These are phyloP conservation scores for Epithele typhae DNA, from an alignment of 768 basidiomycete genomes.

Conservation along the genomic window DNA sequence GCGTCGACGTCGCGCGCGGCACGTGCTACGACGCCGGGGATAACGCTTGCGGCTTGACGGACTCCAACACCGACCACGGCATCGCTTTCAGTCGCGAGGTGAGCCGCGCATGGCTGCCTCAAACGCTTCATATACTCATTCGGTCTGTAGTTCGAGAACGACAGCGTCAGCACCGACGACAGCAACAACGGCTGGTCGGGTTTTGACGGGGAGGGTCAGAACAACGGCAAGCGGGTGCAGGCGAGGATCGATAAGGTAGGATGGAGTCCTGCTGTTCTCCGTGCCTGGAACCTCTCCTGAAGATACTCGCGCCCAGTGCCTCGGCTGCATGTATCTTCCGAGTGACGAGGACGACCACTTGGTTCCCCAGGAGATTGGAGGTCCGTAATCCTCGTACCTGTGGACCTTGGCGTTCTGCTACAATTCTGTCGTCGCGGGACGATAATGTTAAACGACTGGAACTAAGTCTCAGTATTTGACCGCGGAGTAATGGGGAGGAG, in stretches of 20 bases:
- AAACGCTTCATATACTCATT: neutral
- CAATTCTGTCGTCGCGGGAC: too few relatives aligned
- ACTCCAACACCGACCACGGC: slow-evolving; percentile 24
- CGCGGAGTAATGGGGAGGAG: too few relatives aligned
- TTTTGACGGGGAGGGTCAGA: slow-evolving; percentile 56
- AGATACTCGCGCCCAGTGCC: slow-evolving; percentile 40
- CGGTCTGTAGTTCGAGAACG: slow-evolving; percentile 51
- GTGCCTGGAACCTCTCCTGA: too few relatives aligned
- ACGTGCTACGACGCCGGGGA: slow-evolving; percentile 21
- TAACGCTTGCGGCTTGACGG: slow-evolving; percentile 18
- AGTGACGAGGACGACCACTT: slow-evolving; percentile 65
- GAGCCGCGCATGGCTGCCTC: slow-evolving; percentile 4
- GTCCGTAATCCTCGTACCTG: slow-evolving; percentile 6
- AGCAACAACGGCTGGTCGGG: slow-evolving; percentile 66
- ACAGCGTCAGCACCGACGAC: too few relatives aligned
- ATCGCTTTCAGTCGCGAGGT: slow-evolving; percentile 41
- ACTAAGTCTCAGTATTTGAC: too few relatives aligned
- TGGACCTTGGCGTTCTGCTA: too few relatives aligned
- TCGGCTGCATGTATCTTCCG: slow-evolving; percentile 63
- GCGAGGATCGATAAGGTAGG: slow-evolving; percentile 66
- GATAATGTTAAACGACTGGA: too few relatives aligned
- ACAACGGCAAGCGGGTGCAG: slow-evolving; percentile 48
- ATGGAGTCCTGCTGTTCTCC: too few relatives aligned
- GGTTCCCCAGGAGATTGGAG: slow-evolving; percentile 30
- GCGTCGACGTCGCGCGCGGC: slow-evolving; percentile 13